A percentile compares a stretch with the other conserved stretches of the same genome.
These are phyloP conservation scores for Microsporum ferrugineum DNA, from an alignment of 2,329 filamentous ascomycete genomes.

Conservation along the genomic window DNA sequence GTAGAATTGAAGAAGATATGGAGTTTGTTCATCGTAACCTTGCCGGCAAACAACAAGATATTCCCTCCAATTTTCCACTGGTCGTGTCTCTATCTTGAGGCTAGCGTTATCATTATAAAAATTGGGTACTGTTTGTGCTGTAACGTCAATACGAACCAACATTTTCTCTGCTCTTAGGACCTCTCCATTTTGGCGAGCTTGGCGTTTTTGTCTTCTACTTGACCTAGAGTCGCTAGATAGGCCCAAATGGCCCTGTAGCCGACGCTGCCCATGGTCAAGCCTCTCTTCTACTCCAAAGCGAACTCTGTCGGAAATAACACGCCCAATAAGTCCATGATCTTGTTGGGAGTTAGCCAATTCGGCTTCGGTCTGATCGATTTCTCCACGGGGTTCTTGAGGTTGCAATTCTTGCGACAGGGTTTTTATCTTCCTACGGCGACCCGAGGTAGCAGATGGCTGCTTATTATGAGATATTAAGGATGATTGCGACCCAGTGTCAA, in stretches of 20 bases:
- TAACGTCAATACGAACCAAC: slow-evolving; percentile 51
- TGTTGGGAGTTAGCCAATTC: neutral
- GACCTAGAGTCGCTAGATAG: slow-evolving; percentile 10
- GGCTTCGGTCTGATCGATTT: slow-evolving; percentile 6
- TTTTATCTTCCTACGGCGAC: slow-evolving; percentile 7
- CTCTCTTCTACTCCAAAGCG: slow-evolving; percentile 37
- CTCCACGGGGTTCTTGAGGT: slow-evolving; percentile 23
- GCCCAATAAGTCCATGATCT: slow-evolving; percentile 16
- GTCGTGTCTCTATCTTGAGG: slow-evolving; percentile 46
- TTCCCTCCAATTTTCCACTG: slow-evolving; percentile 55
- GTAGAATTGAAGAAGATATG: slow-evolving; percentile 49
- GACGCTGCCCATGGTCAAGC: slow-evolving; percentile 30
- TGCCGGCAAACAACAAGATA: slow-evolving; percentile 52
- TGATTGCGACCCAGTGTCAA: slow-evolving; percentile 9
- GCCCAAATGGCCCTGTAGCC: slow-evolving; percentile 29
- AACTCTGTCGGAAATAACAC: slow-evolving; percentile 27
- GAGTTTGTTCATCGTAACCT: slow-evolving; percentile 42
- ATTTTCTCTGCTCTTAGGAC: slow-evolving; percentile 58
- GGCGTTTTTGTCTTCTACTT: slow-evolving; percentile 12
- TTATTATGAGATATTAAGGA: slow-evolving; percentile 22
- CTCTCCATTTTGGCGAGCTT: slow-evolving; percentile 34
- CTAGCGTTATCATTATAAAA: slow-evolving; percentile 56
- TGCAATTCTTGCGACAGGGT: slow-evolving; percentile 17
- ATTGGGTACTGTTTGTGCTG: slow-evolving; percentile 41
- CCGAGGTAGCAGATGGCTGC: slow-evolving; percentile 9